A percentile compares a stretch with the other conserved stretches of the same genome.
Conservation (phyloP, 768 basidiomycete genomes). For the Sistotremastrum suecicum region DNA sequence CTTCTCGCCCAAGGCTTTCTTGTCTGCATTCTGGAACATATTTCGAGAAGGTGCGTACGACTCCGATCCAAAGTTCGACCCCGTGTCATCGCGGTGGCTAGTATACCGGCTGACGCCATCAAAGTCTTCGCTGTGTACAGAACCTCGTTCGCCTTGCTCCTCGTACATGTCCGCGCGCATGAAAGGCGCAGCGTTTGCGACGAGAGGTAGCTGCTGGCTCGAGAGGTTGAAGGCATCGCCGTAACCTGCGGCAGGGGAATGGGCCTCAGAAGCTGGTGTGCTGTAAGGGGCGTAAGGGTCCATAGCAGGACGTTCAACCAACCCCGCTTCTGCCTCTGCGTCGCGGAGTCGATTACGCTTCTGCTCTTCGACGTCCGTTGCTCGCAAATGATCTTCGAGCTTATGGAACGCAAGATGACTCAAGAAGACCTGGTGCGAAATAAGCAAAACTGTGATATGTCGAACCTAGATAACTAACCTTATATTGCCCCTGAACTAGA, state of each 20-base stretch:
- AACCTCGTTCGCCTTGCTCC: slow-evolving; percentile 64
- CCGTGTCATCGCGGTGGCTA: slow-evolving; percentile 61
- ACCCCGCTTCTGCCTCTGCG: slow-evolving; percentile 48
- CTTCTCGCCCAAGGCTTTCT: slow-evolving; percentile 59
- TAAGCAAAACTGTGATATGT: background rate
- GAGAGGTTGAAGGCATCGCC: slow-evolving; percentile 46
- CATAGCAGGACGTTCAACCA: slow-evolving; percentile 5
- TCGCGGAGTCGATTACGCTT: slow-evolving; percentile 68
- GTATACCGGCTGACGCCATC: slow-evolving; percentile 70
- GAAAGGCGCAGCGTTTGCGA: slow-evolving; percentile 70
- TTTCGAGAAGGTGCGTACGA: slow-evolving; percentile 89
- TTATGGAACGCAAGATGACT: slow-evolving; percentile 75
- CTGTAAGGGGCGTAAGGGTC: slow-evolving; percentile 19
- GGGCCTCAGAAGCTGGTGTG: slow-evolving; percentile 17
- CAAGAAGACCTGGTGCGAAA: slow-evolving; percentile 61
- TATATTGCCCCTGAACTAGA: slow-evolving; percentile 68
- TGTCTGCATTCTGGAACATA: slow-evolving; percentile 84
- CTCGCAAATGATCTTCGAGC: slow-evolving; percentile 77
- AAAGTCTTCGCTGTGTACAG: slow-evolving; percentile 61
- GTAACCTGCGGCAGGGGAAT: slow-evolving; percentile 26
- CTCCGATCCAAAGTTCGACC: slow-evolving; percentile 78
- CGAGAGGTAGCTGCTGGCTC: slow-evolving; percentile 67
- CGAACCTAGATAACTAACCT: slow-evolving; percentile 34
- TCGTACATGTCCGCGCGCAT: slow-evolving; percentile 64
- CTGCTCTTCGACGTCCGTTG: slow-evolving; percentile 74